Evolutionary conservation across 352 stramenopile genomes (phyloP).

Genomic region (Phytophthora multivora): DNA sequence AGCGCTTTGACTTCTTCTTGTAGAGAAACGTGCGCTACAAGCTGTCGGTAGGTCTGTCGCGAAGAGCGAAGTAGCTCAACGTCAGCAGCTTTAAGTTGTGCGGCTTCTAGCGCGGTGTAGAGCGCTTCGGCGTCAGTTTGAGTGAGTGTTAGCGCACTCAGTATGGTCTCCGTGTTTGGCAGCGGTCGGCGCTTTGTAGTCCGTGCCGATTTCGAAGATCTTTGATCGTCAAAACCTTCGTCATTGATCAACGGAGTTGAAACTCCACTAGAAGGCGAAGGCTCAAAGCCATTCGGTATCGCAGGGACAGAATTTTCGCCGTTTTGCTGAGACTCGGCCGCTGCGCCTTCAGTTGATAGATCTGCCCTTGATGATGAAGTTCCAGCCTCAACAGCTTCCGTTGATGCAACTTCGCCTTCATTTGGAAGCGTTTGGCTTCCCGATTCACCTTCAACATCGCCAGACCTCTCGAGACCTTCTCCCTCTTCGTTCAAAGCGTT

Average conservation of each 20-base stretch:
- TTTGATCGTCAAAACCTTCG: slow-evolving; percentile 15
- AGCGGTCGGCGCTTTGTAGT: slow-evolving; percentile 11
- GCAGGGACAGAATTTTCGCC: slow-evolving; percentile 5
- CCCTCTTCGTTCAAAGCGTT: slow-evolving; percentile 11
- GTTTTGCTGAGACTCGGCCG: slow-evolving; percentile 7
- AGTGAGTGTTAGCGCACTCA: slow-evolving; percentile 53
- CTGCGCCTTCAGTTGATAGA: slow-evolving; percentile 8
- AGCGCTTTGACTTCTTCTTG: slow-evolving; percentile 84
- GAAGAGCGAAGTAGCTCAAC: slow-evolving; percentile 52
- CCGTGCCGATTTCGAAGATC: slow-evolving; percentile 14
- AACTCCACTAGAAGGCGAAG: slow-evolving; percentile 5
- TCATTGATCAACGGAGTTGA: slow-evolving; percentile 5
- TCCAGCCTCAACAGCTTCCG: slow-evolving; percentile 1
- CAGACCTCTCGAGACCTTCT: slow-evolving; percentile 1
- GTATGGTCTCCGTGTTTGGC: slow-evolving; percentile 44
- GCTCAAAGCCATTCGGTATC: slow-evolving; percentile 9
- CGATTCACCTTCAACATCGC: slow-evolving; percentile 8
- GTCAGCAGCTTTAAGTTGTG: slow-evolving; percentile 67
- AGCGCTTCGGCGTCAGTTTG: slow-evolving; percentile 77
- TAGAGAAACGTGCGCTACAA: slow-evolving; percentile 69
- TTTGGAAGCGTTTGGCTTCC: neutral
- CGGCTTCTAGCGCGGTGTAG: slow-evolving; percentile 73
- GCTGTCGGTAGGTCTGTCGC: slow-evolving; percentile 67
- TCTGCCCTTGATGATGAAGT: neutral
- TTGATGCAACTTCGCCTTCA: slow-evolving; percentile 1